A percentile compares a stretch with the other conserved stretches of the same genome.
These are phyloP conservation scores for Debaryomyces subglobosus DNA, from an alignment of 1,139 yeast genomes.

Conservation along the genomic window DNA sequence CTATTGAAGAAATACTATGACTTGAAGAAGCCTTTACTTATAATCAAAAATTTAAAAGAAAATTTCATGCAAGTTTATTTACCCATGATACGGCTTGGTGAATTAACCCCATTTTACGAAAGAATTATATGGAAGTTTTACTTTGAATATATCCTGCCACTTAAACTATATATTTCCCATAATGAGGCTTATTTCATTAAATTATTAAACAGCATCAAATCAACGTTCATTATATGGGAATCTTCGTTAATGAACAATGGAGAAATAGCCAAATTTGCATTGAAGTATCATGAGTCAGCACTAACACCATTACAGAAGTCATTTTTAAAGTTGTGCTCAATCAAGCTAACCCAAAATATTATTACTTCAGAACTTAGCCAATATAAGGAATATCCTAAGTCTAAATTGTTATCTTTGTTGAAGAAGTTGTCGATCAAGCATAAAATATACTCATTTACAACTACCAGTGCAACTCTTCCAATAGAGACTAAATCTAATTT, in stretches of 20 bases:
- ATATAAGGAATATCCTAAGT: slow-evolving; percentile 9
- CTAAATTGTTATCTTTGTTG: slow-evolving; percentile 27
- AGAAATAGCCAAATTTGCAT: slow-evolving; percentile 21
- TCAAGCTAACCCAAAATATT: slow-evolving; percentile 17
- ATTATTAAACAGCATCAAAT: slow-evolving; percentile 24
- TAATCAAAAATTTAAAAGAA: slow-evolving; percentile 33
- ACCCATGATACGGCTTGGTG: slow-evolving; percentile 28
- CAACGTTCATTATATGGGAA: slow-evolving; percentile 48
- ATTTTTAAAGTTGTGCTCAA: slow-evolving; percentile 29
- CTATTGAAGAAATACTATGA: slow-evolving; percentile 41
- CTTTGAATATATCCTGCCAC: slow-evolving; percentile 35
- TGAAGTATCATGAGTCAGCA: slow-evolving; percentile 15
- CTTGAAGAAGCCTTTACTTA: slow-evolving; percentile 33
- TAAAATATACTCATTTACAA: slow-evolving; percentile 27
- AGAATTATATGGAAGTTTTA: slow-evolving; percentile 47
- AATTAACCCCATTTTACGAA: slow-evolving; percentile 42
- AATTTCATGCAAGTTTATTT: slow-evolving; percentile 29
- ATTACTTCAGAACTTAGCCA: slow-evolving; percentile 16
- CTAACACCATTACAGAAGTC: slow-evolving; percentile 28
- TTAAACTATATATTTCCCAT: slow-evolving; percentile 13
- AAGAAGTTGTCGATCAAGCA: slow-evolving; percentile 36
- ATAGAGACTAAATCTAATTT: slow-evolving; percentile 11
- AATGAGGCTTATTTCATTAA: slow-evolving; percentile 31
- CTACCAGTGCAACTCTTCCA: slow-evolving; percentile 12
- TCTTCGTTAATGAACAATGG: slow-evolving; percentile 25